phyloP scores from a whole-genome alignment of 177 flowering plant genomes.

The Vitis hybrid region DNA sequence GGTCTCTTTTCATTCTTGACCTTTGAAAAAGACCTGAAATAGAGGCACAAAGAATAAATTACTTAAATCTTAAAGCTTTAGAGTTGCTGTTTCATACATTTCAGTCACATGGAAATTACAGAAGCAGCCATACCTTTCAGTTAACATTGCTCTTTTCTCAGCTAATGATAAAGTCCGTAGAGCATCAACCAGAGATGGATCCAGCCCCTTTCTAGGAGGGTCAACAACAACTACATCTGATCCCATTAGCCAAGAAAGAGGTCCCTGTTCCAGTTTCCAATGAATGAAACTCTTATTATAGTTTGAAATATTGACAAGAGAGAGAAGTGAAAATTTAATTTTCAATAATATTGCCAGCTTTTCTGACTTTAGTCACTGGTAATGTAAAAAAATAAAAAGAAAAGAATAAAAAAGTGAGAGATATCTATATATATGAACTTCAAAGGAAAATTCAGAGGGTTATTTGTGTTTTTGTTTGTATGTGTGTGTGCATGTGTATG shows the following conservation, averaged over 20 bases:
- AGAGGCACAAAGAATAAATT: not conserved
- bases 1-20: slow-evolving; percentile 86
- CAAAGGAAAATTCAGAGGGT: not conserved
- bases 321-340: not conserved
- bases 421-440: not conserved
- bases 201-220: slow-evolving; percentile 95
- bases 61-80: not conserved
- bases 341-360: not conserved
- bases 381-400: not conserved
- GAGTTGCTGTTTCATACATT: not conserved
- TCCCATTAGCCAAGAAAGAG: slow-evolving; percentile 85
- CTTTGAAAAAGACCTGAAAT: slow-evolving; percentile 35
- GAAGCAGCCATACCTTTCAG: slow-evolving; percentile 46
- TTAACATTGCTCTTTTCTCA: slow-evolving; percentile 38
- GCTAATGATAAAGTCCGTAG: slow-evolving; percentile 43
- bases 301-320: not conserved
- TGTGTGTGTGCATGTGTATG: too few relatives aligned
- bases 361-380: not conserved
- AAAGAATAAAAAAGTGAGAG: not conserved
- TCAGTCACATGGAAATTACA: not conserved
- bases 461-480: too few relatives aligned
- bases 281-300: not conserved
- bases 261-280: slow-evolving; percentile 48
- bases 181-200: slow-evolving; percentile 59
- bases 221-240: slow-evolving; percentile 91